These are phyloP conservation scores for Forsythia suspensa DNA, from an alignment of 257 asterid genomes.

Conservation along the genomic window DNA sequence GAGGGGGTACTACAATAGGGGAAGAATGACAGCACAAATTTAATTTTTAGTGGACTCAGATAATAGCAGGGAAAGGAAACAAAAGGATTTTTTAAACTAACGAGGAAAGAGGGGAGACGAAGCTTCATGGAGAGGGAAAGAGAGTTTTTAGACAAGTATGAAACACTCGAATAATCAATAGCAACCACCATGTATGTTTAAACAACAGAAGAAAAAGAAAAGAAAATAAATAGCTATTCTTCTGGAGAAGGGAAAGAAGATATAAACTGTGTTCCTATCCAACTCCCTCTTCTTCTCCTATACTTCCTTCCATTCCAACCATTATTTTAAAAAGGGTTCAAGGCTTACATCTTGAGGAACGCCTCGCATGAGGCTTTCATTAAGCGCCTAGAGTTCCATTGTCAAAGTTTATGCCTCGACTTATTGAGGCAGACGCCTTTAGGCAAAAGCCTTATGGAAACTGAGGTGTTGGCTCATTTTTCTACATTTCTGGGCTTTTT, in stretches of 20 bases:
- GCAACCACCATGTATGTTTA: neutral
- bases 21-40: neutral
- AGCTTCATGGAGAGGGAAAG: neutral
- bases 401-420: neutral
- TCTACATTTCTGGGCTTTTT: neutral
- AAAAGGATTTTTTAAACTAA: too few species aligned
- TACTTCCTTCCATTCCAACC: neutral
- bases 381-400: too few species aligned
- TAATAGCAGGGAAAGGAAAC: neutral
- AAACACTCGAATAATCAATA: neutral
- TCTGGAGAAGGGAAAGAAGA: neutral
- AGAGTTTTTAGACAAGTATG: neutral
- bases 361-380: neutral
- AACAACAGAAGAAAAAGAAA: neutral
- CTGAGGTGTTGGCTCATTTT: neutral
- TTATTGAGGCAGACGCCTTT: neutral
- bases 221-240: neutral
- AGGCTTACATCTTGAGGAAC: neutral
- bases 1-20: neutral
- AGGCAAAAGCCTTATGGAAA: neutral
- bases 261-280: neutral
- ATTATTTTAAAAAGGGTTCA: neutral
- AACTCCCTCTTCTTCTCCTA: neutral
- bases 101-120: neutral
- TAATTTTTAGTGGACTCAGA: neutral